phyloP scores from a whole-genome alignment of 139 green algal species.

The Haematococcus sp. region DNA sequence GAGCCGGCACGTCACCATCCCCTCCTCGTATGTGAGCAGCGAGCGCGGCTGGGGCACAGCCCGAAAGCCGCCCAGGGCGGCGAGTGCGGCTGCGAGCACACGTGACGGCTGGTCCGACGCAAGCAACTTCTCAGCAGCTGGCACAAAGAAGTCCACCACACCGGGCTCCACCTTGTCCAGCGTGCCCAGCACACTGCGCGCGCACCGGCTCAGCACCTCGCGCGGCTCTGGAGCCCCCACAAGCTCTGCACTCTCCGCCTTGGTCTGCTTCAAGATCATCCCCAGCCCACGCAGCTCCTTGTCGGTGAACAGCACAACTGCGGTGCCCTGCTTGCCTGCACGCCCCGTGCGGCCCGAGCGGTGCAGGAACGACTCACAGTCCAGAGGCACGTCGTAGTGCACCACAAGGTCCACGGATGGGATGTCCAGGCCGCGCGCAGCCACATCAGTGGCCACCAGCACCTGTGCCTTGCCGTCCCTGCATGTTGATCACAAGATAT shows the following conservation, averaged over 20 bases:
- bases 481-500: too few species aligned
- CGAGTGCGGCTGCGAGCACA: slow-evolving; percentile 81
- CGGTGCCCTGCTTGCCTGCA: slow-evolving; percentile 74
- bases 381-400: slow-evolving; percentile 83
- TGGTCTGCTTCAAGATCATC: slow-evolving; percentile 54
- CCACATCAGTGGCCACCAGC: slow-evolving; percentile 97
- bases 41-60: slow-evolving; percentile 54
- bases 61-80: slow-evolving; percentile 82
- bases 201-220: slow-evolving; percentile 49
- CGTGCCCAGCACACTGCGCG: slow-evolving; percentile 53
- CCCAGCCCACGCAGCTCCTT: slow-evolving; percentile 57
- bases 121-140: slow-evolving; percentile 75
- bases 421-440: slow-evolving; percentile 96
- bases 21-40: slow-evolving; percentile 77
- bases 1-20: slow-evolving; percentile 64
- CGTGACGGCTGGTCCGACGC: slow-evolving; percentile 45
- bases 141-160: slow-evolving; percentile 82
- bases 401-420: slow-evolving; percentile 86
- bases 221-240: slow-evolving; percentile 32
- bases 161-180: slow-evolving; percentile 68
- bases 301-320: slow-evolving; percentile 86
- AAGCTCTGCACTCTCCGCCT: slow-evolving; percentile 38
- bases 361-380: slow-evolving; percentile 95
- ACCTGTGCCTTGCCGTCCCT: slow-evolving; percentile 46
- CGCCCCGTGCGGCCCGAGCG: slow-evolving; percentile 86